phyloP scores from a whole-genome alignment of 2,329 filamentous ascomycete genomes.

The Byssothecium circinans region DNA sequence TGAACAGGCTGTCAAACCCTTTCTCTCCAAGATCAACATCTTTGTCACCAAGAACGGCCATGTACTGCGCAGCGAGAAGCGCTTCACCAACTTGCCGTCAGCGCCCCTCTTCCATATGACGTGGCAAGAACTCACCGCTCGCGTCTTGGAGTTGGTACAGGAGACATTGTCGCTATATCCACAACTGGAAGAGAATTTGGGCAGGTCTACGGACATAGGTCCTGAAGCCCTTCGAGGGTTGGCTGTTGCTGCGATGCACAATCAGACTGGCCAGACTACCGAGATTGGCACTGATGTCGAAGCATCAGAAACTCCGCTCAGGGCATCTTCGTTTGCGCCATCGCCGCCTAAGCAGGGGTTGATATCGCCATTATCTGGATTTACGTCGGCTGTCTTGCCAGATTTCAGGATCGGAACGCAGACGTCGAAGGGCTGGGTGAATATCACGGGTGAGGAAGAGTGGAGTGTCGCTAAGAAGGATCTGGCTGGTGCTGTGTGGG shows the following conservation, averaged over 20 bases:
- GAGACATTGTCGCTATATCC: constrained; percentile 16
- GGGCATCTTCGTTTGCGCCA: not conserved
- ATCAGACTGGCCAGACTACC: not conserved
- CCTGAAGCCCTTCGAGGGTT: constrained; percentile 33
- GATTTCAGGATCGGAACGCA: constrained; percentile 26
- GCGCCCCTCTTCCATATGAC: constrained; percentile 16
- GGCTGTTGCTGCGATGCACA: constrained; percentile 31
- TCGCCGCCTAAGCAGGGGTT: not conserved
- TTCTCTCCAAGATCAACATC: constrained; percentile 55
- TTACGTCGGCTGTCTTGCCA: constrained; percentile 8
- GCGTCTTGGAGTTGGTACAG: constrained; percentile 20
- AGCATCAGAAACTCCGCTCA: not conserved
- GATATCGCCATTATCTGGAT: not conserved
- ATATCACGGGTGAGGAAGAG: constrained; percentile 22
- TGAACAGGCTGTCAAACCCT: constrained; percentile 7
- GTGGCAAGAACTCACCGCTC: constrained; percentile 20
- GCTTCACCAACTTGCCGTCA: constrained; percentile 10
- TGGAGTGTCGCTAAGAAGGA: constrained; percentile 33
- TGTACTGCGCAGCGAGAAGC: constrained; percentile 21
- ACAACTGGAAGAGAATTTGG: constrained; percentile 3
- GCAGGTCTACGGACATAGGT: constrained; percentile 3
- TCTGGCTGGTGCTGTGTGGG: constrained; percentile 33
- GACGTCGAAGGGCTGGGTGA: constrained; percentile 24
- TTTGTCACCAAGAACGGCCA: constrained; percentile 70
- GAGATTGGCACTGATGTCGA: not conserved